Percentiles rank a stretch among this genome's conserved stretches.
phyloP scores from a whole-genome alignment of 108 stramenopile species.

The Skeletonema potamos region DNA sequence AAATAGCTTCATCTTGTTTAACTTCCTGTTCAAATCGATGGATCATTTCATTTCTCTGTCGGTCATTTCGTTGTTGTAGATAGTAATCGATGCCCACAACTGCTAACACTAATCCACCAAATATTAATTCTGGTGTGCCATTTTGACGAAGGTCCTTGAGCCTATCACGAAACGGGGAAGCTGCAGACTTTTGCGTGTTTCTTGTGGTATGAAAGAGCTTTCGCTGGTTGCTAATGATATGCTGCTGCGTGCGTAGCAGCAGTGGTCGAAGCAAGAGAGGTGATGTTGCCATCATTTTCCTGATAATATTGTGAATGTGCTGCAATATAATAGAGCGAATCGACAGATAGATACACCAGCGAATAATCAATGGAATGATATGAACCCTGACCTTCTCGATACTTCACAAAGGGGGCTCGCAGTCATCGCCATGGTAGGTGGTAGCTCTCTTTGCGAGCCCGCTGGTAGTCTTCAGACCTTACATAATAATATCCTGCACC shows the following conservation, averaged over 20 bases:
- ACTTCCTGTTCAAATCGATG: conserved; percentile 27
- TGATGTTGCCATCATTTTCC: too few species aligned
- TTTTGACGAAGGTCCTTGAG: conserved; percentile 28
- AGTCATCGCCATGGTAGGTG: too few species aligned
- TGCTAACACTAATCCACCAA: conserved; percentile 25
- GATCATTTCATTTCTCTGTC: conserved; percentile 13
- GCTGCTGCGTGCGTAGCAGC: background rate
- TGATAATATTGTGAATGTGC: too few species aligned
- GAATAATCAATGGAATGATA: too few species aligned
- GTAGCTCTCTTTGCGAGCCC: too few species aligned
- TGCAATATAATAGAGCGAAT: too few species aligned
- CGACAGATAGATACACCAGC: too few species aligned
- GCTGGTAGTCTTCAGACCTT: too few species aligned
- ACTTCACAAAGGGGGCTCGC: too few species aligned
- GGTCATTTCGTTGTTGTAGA: conserved; percentile 25
- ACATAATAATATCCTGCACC: too few species aligned
- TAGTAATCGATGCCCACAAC: conserved; percentile 38
- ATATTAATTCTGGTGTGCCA: conserved; percentile 43
- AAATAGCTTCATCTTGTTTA: conserved; percentile 13
- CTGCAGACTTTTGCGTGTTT: background rate
- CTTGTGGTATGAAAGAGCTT: background rate
- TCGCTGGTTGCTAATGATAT: background rate
- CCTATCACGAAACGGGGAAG: conserved; percentile 12
- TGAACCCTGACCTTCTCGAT: too few species aligned
- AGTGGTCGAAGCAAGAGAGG: background rate